A percentile compares a stretch with the other conserved stretches of the same genome.
These are phyloP conservation scores for Wolfiporia cocos DNA, from an alignment of 1,284 basidiomycete species.

Conservation along the genomic window DNA sequence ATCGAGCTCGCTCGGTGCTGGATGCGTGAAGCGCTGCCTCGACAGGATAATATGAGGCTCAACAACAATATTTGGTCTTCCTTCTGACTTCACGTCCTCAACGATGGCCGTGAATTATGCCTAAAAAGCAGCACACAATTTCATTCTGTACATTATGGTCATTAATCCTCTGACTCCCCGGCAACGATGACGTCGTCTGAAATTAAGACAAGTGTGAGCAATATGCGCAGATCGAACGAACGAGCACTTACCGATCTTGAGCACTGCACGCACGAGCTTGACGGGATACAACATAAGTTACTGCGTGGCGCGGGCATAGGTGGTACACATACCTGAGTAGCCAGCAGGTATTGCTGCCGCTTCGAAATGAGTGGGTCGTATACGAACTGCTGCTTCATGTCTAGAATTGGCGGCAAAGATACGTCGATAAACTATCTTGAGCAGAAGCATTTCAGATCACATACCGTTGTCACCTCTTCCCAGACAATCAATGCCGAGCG, in stretches of 20 bases:
- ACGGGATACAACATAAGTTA: slow-evolving; percentile 4
- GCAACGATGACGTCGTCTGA: slow-evolving; percentile 63
- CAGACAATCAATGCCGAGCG: slow-evolving; percentile 91
- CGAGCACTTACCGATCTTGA: slow-evolving; percentile 59
- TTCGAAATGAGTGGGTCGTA: slow-evolving; percentile 98
- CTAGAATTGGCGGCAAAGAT: slow-evolving; percentile 33
- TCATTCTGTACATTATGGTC: background rate
- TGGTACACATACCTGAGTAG: slow-evolving; percentile 75
- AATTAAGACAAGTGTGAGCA: background rate
- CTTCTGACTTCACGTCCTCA: too few relatives aligned
- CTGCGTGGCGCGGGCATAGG: too few relatives aligned
- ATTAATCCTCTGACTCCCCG: slow-evolving; percentile 54
- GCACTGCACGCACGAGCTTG: slow-evolving; percentile 63
- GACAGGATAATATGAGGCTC: too few relatives aligned
- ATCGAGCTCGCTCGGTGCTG: too few relatives aligned
- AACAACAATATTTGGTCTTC: too few relatives aligned
- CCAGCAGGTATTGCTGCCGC: slow-evolving; percentile 93
- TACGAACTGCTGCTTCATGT: slow-evolving; percentile 97
- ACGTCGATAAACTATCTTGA: background rate
- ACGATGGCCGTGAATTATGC: too few relatives aligned
- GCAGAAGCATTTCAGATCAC: slow-evolving; percentile 18
- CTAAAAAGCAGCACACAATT: too few relatives aligned
- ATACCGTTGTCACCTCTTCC: slow-evolving; percentile 80
- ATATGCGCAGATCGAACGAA: background rate
- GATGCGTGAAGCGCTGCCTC: too few relatives aligned